These are phyloP conservation scores for Wallacemonas sp. DNA, from an alignment of 208 protist genomes.

Conservation along the genomic window DNA sequence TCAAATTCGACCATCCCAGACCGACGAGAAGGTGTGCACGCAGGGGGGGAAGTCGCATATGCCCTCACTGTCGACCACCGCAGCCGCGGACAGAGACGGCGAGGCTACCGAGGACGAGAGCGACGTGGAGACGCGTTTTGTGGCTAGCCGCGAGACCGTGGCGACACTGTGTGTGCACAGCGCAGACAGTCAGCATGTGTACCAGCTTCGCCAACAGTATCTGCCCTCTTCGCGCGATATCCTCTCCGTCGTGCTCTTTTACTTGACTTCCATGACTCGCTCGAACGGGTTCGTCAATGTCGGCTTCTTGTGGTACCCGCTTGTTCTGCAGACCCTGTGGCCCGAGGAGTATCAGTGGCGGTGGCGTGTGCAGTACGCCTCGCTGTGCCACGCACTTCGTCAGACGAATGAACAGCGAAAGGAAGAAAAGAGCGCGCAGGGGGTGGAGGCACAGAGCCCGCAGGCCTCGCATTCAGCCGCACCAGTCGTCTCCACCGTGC, in stretches of 20 bases:
- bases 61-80: too few species aligned
- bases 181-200: background rate
- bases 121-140: too few species aligned
- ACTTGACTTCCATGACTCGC: slow-evolving; percentile 41
- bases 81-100: too few species aligned
- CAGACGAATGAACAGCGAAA: background rate
- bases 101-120: too few species aligned
- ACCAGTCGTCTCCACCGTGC: background rate
- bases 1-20: background rate
- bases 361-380: background rate
- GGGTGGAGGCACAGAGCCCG: too few species aligned
- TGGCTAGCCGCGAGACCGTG: too few species aligned
- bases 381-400: background rate
- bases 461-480: too few species aligned
- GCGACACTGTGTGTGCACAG: background rate
- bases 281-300: slow-evolving; percentile 65
- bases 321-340: slow-evolving; percentile 48
- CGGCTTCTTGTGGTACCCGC: slow-evolving; percentile 68
- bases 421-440: too few species aligned
- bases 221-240: slow-evolving; percentile 6
- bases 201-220: background rate
- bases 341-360: slow-evolving; percentile 31
- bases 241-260: slow-evolving; percentile 50
- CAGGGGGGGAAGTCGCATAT: too few species aligned
- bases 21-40: slow-evolving; percentile 12